Evolutionary conservation across 805 yeast genomes (phyloP), one percentile per base, ranked within the genome.

Genomic region (Lipomyces kockii): DNA sequence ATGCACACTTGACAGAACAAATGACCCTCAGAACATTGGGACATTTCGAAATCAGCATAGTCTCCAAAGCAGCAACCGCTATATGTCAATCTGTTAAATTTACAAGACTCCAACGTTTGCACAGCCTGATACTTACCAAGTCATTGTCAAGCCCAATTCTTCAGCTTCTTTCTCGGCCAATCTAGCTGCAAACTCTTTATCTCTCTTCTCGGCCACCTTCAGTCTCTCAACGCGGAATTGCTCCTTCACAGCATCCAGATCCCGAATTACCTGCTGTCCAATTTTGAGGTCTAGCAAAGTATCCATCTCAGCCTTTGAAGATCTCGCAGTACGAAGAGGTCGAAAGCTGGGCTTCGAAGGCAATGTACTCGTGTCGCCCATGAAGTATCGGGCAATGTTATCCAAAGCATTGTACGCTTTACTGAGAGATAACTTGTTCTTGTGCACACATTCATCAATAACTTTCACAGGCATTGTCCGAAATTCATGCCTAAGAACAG

Each of bases 1-100:
- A 55, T 86, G 87, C 34, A 85, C 80, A 72, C 84, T 87, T 67
- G 83, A 82, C 8, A 84, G 81, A 32, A 84, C 80, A 71, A 82
- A 82, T 58, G 76, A 61, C 58, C 80, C 76, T 20, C 83, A 82
- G 65, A 84, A 73, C 37, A 83, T 58, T 2, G 86, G 84, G 5
- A 86, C 84, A 61, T 60, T 11, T 60, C 63, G 25, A 34, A n/a
- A 12, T 53, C 58, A n/a, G 32, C 51, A 52, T n/a, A 60, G n/a
- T 60, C 58, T 20, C 32, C 27, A 22, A 60, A 60, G 34, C 63
- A 52, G 58, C 63, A 60, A 20, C 58, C 51, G n/a, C 63, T 60
- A 37, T 17, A 49, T 11, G 4, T 22, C 7, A 29, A 1, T 29
- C 5, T 5, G 32, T 29, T 29, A 29, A 29, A 29, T 29, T 12